These are phyloP conservation scores for Mariannaea elegans DNA, from an alignment of 2,329 filamentous ascomycete genomes.

Conservation along the genomic window DNA sequence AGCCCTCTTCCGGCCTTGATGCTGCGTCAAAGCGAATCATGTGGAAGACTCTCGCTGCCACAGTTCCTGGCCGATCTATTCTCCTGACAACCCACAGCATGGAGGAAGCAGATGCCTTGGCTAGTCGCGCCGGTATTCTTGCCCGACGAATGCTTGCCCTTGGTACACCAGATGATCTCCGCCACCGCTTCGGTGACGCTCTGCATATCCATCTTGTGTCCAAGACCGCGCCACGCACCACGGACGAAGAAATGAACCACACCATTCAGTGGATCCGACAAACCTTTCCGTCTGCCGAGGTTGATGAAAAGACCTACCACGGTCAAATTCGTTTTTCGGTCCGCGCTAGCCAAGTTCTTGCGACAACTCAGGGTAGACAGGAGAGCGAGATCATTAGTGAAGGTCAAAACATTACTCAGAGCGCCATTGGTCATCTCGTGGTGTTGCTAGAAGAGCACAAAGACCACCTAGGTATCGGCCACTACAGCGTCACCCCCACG, in stretches of 20 bases:
- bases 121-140: slow-evolving; percentile 85
- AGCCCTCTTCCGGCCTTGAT: slow-evolving; percentile 89
- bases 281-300: slow-evolving; percentile 69
- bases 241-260: slow-evolving; percentile 70
- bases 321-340: slow-evolving; percentile 89
- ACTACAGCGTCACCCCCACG: slow-evolving; percentile 87
- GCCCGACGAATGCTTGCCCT: slow-evolving; percentile 86
- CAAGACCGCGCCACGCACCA: slow-evolving; percentile 76
- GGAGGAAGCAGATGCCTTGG: slow-evolving; percentile 93
- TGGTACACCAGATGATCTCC: slow-evolving; percentile 77
- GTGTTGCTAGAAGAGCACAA: slow-evolving; percentile 77
- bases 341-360: slow-evolving; percentile 57
- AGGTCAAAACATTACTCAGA: slow-evolving; percentile 46
- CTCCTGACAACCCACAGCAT: slow-evolving; percentile 93
- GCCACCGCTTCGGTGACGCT: slow-evolving; percentile 78
- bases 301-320: slow-evolving; percentile 81
- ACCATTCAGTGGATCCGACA: slow-evolving; percentile 72
- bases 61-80: slow-evolving; percentile 80
- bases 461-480: slow-evolving; percentile 75
- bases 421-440: slow-evolving; percentile 74
- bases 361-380: slow-evolving; percentile 30
- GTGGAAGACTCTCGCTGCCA: slow-evolving; percentile 84
- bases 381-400: slow-evolving; percentile 36
- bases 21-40: slow-evolving; percentile 91
- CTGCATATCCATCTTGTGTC: slow-evolving; percentile 86